Evolutionary conservation across 257 asterid species (phyloP).

Genomic region (Buddleja alternifolia): DNA sequence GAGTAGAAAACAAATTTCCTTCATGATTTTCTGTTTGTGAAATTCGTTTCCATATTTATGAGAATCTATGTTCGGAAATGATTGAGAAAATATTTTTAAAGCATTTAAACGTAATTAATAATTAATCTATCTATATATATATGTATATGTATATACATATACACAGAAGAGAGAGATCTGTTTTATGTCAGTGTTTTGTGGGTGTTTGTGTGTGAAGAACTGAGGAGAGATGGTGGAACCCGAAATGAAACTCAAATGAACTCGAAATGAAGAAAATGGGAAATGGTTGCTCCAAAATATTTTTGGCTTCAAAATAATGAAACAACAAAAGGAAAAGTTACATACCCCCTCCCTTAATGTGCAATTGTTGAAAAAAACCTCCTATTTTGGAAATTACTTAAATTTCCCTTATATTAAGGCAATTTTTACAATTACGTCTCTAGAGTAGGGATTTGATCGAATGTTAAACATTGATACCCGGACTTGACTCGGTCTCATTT

Average conservation of each 20-base stretch:
- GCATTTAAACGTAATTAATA: background rate
- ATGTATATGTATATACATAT: background rate
- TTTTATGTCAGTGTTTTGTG: conserved; percentile 19
- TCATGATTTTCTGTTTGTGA: conserved; percentile 37
- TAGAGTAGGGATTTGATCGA: no score
- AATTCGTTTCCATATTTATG: conserved; percentile 38
- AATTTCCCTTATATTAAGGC: no score
- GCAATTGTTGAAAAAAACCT: no score
- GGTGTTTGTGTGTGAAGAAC: conserved; percentile 11
- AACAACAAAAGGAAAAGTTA: no score
- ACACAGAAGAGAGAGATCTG: conserved; percentile 9
- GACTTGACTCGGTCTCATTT: no score
- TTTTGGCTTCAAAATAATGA: background rate
- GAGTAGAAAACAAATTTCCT: conserved; percentile 11
- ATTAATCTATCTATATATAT: no score
- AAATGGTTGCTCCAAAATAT: conserved; percentile 20
- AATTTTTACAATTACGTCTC: no score
- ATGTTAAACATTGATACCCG: no score
- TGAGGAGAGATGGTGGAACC: conserved; percentile 38
- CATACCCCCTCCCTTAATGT: no score
- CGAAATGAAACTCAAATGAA: conserved; percentile 52
- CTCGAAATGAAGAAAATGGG: conserved; percentile 29
- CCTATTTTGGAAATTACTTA: no score
- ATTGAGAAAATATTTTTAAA: conserved; percentile 23
- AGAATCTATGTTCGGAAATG: conserved; percentile 35